Base-by-base conservation (phyloP, 176 grass and related monocot genomes). In the Tillandsia fasciculata region DNA sequence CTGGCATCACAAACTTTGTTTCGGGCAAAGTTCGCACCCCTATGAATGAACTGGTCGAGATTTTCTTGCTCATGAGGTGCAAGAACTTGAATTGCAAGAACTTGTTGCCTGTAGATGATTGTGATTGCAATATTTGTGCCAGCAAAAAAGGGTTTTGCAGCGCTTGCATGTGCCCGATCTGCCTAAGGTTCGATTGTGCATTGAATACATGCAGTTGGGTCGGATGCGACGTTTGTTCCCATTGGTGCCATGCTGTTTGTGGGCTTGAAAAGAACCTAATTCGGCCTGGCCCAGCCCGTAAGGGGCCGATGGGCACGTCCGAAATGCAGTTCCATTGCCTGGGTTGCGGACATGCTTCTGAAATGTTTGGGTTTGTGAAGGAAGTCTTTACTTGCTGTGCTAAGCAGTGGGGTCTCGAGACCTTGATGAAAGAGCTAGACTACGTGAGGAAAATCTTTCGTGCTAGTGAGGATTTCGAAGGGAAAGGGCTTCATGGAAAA, bases 311-410 rank as follows among this genome's bases (percentile, higher is more conserved):
- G 17, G 94, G 94, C 49, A 99, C 75, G 23, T 90, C 90, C 2
- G 95, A 99, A 65, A 99, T 99, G 95, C 95, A 99, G 80, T 99
- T 93, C 72, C 90, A 93, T 61, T 99, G 95, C 76, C 80, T 90
- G 49, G 95, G 89, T 15, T 99, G 95, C 67, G 91, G 69, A 8
- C 95, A 99, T 70, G 75, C 84, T 71, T 99, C 87, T 33, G 95
- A 99, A 81, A 94, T 99, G 95, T 86, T 99, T 86, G 95, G 95
- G 53, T 99, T 99, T 64, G 95, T 99, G 9, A 99, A 99, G 85
- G 95, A 90, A 70, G 95, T 94, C 63, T 99, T 99, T 77, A 99
- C 78, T 67, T 87, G 80, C 26, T 99, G 84, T 29, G 87, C 87
- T 0, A 82, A 90, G 82, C 63, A 82, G 71, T 99, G 95, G 95